phyloP scores from a whole-genome alignment of 1,139 yeast genomes.

The Pichia sp. region DNA sequence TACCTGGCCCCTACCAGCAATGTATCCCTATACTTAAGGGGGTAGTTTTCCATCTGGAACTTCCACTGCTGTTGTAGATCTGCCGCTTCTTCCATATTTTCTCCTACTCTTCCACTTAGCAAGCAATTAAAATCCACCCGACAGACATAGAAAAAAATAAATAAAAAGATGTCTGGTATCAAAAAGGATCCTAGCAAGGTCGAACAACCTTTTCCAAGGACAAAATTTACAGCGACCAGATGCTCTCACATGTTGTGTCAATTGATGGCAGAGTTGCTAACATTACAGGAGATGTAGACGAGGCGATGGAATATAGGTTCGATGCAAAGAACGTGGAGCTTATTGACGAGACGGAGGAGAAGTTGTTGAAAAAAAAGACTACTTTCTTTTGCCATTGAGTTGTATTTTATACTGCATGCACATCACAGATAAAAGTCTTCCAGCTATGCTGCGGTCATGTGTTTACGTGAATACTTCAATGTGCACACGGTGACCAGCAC shows the following conservation, averaged over 20 bases:
- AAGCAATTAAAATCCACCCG: too few species aligned
- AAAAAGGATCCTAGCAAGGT: conserved; percentile 13
- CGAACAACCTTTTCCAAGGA: conserved; percentile 29
- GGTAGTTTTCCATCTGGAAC: too few species aligned
- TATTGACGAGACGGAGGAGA: conserved; percentile 30
- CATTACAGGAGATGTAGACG: conserved; percentile 34
- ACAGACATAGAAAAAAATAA: too few species aligned
- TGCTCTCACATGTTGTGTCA: conserved; percentile 34
- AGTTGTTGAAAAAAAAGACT: conserved; percentile 48
- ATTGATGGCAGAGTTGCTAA: conserved; percentile 33
- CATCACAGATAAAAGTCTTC: conserved; percentile 61
- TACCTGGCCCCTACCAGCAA: too few species aligned
- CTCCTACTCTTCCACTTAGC: too few species aligned
- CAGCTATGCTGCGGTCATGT: conserved; percentile 58
- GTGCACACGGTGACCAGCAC: conserved; percentile 48
- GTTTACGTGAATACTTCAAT: conserved; percentile 39
- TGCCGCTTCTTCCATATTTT: too few species aligned
- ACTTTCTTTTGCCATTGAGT: conserved; percentile 50
- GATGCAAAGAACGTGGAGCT: conserved; percentile 27
- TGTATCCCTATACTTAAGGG: too few species aligned
- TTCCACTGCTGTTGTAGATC: too few species aligned
- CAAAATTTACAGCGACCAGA: conserved; percentile 29
- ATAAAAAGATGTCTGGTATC: conserved; percentile 21
- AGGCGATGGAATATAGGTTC: conserved; percentile 29
- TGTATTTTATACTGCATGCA: conserved; percentile 55